These are phyloP conservation scores for Hsuehochloa calcarea DNA, from an alignment of 176 grass and related monocot species.

Conservation along the genomic window DNA sequence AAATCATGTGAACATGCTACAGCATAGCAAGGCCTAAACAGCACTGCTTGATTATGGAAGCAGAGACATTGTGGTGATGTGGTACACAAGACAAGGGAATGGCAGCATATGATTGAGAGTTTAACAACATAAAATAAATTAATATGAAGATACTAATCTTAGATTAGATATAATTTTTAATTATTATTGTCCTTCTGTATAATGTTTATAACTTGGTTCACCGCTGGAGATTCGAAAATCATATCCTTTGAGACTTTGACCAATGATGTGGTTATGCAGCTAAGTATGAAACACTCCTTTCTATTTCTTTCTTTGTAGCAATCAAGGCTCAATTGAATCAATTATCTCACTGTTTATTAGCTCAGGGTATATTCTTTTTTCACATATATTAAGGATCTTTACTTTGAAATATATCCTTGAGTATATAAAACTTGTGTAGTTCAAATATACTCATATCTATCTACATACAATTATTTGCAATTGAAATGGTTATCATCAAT, in stretches of 20 bases:
- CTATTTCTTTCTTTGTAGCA: background rate
- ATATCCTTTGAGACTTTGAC: background rate
- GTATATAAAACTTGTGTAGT: too few relatives aligned
- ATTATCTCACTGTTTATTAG: background rate
- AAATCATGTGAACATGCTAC: background rate
- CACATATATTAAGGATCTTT: too few relatives aligned
- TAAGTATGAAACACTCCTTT: background rate
- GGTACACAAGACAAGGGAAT: background rate
- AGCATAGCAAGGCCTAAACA: background rate
- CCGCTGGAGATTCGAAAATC: background rate
- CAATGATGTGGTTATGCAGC: background rate
- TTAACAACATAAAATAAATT: background rate
- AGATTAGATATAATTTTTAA: background rate
- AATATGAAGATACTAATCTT: background rate
- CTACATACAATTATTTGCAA: too few relatives aligned
- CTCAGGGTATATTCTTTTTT: too few relatives aligned
- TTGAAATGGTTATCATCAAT: too few relatives aligned
- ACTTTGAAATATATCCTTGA: too few relatives aligned
- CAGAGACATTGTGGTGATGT: background rate
- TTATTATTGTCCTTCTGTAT: background rate
- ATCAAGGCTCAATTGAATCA: background rate
- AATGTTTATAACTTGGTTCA: background rate
- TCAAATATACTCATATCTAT: too few relatives aligned
- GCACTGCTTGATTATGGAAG: background rate
- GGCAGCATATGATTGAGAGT: background rate